Conservation (phyloP, 2,329 filamentous ascomycete genomes). For the Tolypocladium guangdongense region DNA sequence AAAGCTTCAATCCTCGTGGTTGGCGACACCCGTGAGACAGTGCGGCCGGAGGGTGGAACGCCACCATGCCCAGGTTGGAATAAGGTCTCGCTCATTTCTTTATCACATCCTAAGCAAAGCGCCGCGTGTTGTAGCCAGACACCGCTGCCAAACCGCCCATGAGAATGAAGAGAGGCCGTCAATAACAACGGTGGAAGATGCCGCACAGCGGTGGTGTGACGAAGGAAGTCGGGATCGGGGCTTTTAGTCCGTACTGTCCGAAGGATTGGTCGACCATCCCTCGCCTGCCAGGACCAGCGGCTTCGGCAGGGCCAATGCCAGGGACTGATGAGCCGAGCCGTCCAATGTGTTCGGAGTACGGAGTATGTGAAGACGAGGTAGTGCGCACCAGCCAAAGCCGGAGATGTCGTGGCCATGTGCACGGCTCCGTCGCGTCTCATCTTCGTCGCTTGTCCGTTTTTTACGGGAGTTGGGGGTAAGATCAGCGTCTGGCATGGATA, state of each 20-base stretch:
- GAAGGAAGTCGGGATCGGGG: neutral
- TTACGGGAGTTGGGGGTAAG: neutral
- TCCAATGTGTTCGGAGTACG: neutral
- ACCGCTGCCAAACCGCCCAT: neutral
- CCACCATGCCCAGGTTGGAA: neutral
- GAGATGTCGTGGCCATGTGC: neutral
- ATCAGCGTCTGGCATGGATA: neutral
- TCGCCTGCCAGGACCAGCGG: neutral
- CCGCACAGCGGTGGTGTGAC: neutral
- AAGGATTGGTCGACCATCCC: neutral
- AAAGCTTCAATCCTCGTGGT: neutral
- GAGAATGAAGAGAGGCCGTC: neutral
- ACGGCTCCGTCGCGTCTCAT: neutral
- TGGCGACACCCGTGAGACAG: neutral
- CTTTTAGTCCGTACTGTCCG: neutral
- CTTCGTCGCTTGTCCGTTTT: neutral
- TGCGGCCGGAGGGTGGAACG: neutral
- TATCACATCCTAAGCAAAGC: neutral
- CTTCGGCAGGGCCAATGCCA: too few species aligned
- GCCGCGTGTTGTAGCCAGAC: neutral
- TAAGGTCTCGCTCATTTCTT: neutral
- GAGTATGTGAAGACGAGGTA: neutral
- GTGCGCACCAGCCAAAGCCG: neutral
- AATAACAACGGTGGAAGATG: neutral
- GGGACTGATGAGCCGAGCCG: neutral